Evolutionary conservation across 2,329 filamentous ascomycete species (phyloP).

Genomic region (Fusarium mundagurra): DNA sequence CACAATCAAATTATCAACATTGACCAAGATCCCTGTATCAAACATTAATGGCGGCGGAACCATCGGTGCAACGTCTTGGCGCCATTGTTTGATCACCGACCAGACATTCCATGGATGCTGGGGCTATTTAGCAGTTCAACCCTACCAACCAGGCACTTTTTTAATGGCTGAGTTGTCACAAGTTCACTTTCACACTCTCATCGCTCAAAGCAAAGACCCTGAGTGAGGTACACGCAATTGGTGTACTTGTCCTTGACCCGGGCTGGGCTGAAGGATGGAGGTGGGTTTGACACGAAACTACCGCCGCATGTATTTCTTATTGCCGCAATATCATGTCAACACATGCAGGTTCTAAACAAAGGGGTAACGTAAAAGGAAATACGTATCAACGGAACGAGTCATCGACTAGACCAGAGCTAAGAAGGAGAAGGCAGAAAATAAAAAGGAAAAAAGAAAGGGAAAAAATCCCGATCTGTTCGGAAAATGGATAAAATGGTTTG

Average conservation of each 20-base stretch:
- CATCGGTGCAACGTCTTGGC: conserved; percentile 34
- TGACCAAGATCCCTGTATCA: conserved; percentile 13
- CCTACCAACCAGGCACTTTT: neutral
- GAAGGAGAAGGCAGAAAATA: neutral
- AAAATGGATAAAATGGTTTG: conserved; percentile 24
- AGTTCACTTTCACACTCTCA: neutral
- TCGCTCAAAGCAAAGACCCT: neutral
- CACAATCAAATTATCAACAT: neutral
- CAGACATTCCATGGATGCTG: neutral
- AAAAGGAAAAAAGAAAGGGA: neutral
- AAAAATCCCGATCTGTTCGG: conserved; percentile 32
- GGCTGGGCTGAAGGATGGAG: neutral
- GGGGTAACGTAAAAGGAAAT: neutral
- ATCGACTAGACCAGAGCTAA: neutral
- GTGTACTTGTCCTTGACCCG: neutral
- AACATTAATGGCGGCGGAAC: conserved; percentile 20
- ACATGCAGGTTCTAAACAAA: conserved; percentile 6
- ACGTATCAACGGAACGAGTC: neutral
- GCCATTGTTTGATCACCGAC: neutral
- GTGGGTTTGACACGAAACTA: conserved; percentile 3
- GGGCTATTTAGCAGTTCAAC: neutral
- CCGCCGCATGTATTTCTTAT: conserved; percentile 15
- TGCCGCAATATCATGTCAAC: conserved; percentile 3
- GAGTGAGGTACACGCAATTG: neutral
- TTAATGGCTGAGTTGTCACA: neutral